phyloP scores from a whole-genome alignment of 164 flowering plant genomes.

The Pachysandra terminalis region DNA sequence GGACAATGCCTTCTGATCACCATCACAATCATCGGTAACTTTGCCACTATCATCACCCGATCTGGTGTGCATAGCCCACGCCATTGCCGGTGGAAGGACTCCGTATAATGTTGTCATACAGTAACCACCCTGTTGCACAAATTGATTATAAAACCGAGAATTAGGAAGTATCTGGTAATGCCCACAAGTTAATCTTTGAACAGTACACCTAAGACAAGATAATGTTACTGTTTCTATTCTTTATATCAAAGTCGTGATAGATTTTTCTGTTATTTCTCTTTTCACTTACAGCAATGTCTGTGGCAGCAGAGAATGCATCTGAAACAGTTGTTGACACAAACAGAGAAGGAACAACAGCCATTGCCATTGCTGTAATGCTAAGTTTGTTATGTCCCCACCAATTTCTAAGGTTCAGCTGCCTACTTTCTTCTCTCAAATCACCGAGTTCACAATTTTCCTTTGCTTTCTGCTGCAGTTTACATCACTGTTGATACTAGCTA shows the following conservation, averaged over 20 bases:
- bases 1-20: slow-evolving; percentile 16
- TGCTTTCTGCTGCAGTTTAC: not conserved
- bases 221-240: too few relatives aligned
- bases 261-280: not conserved
- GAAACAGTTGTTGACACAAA: slow-evolving; percentile 49
- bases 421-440: not conserved
- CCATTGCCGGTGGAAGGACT: slow-evolving; percentile 85
- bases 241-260: too few relatives aligned
- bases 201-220: too few relatives aligned
- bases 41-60: slow-evolving; percentile 7
- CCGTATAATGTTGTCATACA: slow-evolving; percentile 75
- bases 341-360: slow-evolving; percentile 58
- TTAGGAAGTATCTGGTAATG: not conserved
- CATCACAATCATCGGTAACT: slow-evolving; percentile 3
- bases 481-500: not conserved
- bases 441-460: slow-evolving; percentile 4
- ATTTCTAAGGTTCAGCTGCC: slow-evolving; percentile 10
- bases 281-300: slow-evolving; percentile 71
- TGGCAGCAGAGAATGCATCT: slow-evolving; percentile 70
- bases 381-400: slow-evolving; percentile 56
- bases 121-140: slow-evolving; percentile 65
- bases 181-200: too few relatives aligned
- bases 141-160: not conserved
- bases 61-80: slow-evolving; percentile 52
- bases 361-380: slow-evolving; percentile 36